A percentile compares a stretch with the other conserved stretches of the same genome.
phyloP scores from a whole-genome alignment of 495 filamentous ascomycete genomes.

The Neurospora tetrasperma region DNA sequence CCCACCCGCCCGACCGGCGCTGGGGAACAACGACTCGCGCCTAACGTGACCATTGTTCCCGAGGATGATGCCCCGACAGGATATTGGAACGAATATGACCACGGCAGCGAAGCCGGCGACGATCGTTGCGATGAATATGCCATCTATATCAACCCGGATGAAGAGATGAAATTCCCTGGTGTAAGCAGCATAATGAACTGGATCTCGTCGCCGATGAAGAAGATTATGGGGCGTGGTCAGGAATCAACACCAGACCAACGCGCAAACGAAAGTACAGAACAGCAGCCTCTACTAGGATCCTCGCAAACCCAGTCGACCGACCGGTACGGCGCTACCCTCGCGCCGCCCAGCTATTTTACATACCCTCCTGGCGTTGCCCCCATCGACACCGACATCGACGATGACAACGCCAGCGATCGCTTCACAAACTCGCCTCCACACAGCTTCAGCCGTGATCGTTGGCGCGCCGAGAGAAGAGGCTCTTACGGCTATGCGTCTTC shows the following conservation, averaged over 20 bases:
- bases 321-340: not conserved
- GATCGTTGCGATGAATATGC: slow-evolving; percentile 35
- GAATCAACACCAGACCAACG: not conserved
- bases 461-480: slow-evolving; percentile 12
- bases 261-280: slow-evolving; percentile 13
- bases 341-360: slow-evolving; percentile 14
- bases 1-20: slow-evolving; percentile 11
- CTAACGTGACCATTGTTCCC: slow-evolving; percentile 12
- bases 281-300: slow-evolving; percentile 26
- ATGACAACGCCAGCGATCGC: slow-evolving; percentile 16
- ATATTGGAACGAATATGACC: slow-evolving; percentile 61
- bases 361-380: slow-evolving; percentile 3
- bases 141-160: slow-evolving; percentile 47
- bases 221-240: slow-evolving; percentile 18
- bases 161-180: slow-evolving; percentile 37
- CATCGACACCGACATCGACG: slow-evolving; percentile 21
- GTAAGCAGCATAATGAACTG: slow-evolving; percentile 30
- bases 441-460: slow-evolving; percentile 14
- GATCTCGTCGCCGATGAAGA: slow-evolving; percentile 35
- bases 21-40: slow-evolving; percentile 5
- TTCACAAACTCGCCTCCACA: slow-evolving; percentile 7
- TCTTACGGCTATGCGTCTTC: slow-evolving; percentile 22
- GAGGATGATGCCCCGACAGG: slow-evolving; percentile 9
- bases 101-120: slow-evolving; percentile 46
- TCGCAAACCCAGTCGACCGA: not conserved